A percentile compares a stretch with the other conserved stretches of the same genome.
Evolutionary conservation across 1,284 basidiomycete species (phyloP).

Genomic region (Ceratobasidium sp.): DNA sequence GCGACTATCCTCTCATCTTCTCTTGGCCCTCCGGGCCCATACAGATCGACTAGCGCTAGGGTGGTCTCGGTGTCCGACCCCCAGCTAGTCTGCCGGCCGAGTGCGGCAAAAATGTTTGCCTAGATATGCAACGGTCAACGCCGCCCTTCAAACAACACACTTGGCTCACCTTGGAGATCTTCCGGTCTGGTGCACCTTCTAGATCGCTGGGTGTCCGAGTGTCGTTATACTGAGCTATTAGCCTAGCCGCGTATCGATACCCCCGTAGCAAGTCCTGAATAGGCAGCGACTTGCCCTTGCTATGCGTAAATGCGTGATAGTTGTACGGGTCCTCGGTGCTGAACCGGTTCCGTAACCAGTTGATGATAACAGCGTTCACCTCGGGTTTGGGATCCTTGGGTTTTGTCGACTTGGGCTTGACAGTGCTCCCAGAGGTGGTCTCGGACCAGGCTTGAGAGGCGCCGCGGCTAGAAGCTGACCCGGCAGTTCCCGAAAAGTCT

Average conservation of each 20-base stretch:
- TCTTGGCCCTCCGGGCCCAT: conserved; percentile 68
- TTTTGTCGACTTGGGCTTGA: conserved; percentile 32
- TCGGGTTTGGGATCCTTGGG: conserved; percentile 43
- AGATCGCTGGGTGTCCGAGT: conserved; percentile 56
- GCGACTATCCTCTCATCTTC: conserved; percentile 66
- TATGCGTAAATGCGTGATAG: conserved; percentile 62
- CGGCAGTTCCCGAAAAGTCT: conserved; percentile 23
- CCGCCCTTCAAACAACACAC: background rate
- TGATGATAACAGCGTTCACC: conserved; percentile 47
- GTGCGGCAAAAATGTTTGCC: conserved; percentile 65
- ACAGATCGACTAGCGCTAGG: conserved; percentile 64
- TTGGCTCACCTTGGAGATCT: conserved; percentile 57
- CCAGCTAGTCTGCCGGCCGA: conserved; percentile 64
- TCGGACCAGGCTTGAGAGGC: conserved; percentile 35
- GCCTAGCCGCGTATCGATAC: conserved; percentile 64
- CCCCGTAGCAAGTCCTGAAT: conserved; percentile 62
- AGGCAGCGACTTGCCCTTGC: conserved; percentile 60
- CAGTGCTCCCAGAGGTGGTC: conserved; percentile 19
- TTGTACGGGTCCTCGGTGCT: conserved; percentile 45
- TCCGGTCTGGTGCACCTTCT: conserved; percentile 48
- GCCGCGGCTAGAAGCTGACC: conserved; percentile 40
- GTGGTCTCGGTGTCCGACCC: conserved; percentile 66
- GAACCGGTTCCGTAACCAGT: conserved; percentile 45
- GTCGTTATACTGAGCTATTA: conserved; percentile 62
- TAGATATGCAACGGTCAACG: conserved; percentile 9